Conservation (phyloP, 257 asterid species). For the Penstemon barbatus region DNA sequence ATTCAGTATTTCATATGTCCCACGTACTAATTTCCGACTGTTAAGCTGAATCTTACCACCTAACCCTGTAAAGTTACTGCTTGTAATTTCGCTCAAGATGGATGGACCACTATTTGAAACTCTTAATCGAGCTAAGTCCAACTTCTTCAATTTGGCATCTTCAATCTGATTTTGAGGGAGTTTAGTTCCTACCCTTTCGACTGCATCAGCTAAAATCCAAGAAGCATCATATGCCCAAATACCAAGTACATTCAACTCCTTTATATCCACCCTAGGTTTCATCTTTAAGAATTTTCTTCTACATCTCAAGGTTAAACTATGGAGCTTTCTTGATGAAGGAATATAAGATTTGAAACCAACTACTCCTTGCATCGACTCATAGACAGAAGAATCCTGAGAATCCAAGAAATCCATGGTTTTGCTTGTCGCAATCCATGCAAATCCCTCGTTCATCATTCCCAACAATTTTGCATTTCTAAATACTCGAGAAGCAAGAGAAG, state of each 20-base stretch:
- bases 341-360: conserved; percentile 41
- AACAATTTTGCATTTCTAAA: conserved; percentile 35
- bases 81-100: conserved; percentile 26
- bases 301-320: conserved; percentile 33
- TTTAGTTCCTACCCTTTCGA: conserved; percentile 21
- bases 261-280: conserved; percentile 17
- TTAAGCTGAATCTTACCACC: conserved; percentile 32
- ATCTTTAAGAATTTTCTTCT: conserved; percentile 27
- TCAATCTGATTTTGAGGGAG: neutral
- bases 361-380: conserved; percentile 41
- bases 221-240: conserved; percentile 47
- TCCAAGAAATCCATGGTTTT: conserved; percentile 41
- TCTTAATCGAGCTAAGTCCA: conserved; percentile 6
- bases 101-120: conserved; percentile 25
- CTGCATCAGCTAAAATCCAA: conserved; percentile 40
- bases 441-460: conserved; percentile 44
- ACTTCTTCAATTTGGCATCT: neutral
- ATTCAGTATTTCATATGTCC: conserved; percentile 39
- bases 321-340: conserved; percentile 32
- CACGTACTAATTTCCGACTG: conserved; percentile 31
- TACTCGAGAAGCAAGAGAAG: conserved; percentile 34
- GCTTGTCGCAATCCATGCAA: conserved; percentile 48
- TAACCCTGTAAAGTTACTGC: conserved; percentile 28
- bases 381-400: conserved; percentile 28
- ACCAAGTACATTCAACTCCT: conserved; percentile 31